Evolutionary conservation across 1,284 basidiomycete genomes (phyloP).

Genomic region (Sanghuangporus weigelae): DNA sequence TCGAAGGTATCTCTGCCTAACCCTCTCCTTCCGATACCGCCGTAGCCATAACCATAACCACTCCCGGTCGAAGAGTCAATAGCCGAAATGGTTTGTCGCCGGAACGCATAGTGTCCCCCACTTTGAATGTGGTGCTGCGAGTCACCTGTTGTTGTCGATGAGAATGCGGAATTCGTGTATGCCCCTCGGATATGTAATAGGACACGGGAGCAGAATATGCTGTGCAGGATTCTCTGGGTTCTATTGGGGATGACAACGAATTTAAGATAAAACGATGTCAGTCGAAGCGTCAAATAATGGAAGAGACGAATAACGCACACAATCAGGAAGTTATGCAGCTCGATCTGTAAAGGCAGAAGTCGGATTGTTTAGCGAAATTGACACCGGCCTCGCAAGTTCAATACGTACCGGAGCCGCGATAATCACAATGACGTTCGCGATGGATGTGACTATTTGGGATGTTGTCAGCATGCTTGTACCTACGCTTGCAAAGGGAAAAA

Average conservation of each 20-base stretch:
- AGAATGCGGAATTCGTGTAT: conserved; percentile 9
- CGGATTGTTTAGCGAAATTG: not conserved
- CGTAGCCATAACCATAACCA: not conserved
- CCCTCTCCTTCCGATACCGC: not conserved
- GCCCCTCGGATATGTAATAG: conserved; percentile 16
- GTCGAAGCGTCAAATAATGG: not conserved
- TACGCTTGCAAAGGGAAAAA: not conserved
- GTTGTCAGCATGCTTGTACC: not conserved
- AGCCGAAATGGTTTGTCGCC: not conserved
- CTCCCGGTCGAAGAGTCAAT: not conserved
- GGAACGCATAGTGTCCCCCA: not conserved
- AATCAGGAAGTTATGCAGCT: conserved; percentile 14
- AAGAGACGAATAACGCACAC: conserved; percentile 8
- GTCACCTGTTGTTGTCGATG: not conserved
- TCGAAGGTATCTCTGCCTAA: not conserved
- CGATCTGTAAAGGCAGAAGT: conserved; percentile 5
- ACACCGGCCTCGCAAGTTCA: not conserved
- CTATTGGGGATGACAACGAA: not conserved
- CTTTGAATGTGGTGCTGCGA: not conserved
- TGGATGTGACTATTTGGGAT: conserved; percentile 1
- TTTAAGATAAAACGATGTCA: not conserved
- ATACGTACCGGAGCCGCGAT: conserved; percentile 12
- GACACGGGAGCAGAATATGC: conserved; percentile 16
- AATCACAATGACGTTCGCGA: conserved; percentile 11
- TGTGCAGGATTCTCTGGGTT: conserved; percentile 13